Evolutionary conservation across 2,329 filamentous ascomycete genomes (phyloP).

Genomic region (Exophiala xenobiotica): DNA sequence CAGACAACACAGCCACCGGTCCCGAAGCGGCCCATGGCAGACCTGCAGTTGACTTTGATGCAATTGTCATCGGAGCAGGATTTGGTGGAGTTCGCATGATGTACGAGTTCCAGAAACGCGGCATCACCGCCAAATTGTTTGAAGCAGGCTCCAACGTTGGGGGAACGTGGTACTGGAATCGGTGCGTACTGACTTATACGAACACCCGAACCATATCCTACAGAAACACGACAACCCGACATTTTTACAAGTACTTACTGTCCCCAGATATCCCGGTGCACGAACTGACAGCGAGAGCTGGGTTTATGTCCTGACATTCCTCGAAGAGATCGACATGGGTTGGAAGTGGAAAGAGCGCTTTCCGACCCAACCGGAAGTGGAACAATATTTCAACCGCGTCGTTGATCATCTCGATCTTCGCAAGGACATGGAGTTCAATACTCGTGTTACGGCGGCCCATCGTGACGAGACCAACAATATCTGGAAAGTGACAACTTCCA

Average conservation of each 20-base stretch:
- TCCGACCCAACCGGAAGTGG: constrained; percentile 42
- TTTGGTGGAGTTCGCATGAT: constrained; percentile 33
- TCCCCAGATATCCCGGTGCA: constrained; percentile 39
- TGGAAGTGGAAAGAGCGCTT: constrained; percentile 33
- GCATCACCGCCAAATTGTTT: constrained; percentile 47
- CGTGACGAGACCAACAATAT: constrained; percentile 38
- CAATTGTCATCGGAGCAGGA: constrained; percentile 4
- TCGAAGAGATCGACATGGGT: constrained; percentile 41
- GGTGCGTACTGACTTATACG: not conserved
- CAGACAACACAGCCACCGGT: not conserved
- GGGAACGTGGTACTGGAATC: constrained; percentile 41
- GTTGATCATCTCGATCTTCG: constrained; percentile 45
- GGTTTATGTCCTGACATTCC: constrained; percentile 37
- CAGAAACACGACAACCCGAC: not conserved
- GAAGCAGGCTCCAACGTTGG: constrained; percentile 42
- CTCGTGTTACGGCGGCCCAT: constrained; percentile 41
- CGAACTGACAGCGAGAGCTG: constrained; percentile 49
- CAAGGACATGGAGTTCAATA: constrained; percentile 47
- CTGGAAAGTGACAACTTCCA: constrained; percentile 48
- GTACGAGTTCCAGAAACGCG: constrained; percentile 51
- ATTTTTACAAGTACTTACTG: not conserved
- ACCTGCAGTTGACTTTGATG: not conserved
- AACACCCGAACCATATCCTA: not conserved
- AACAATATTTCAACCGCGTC: constrained; percentile 48
- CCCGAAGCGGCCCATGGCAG: not conserved